Base-by-base conservation (phyloP, 192 early-diverging fungal species). In the Gryganskiella cystojenkinii region DNA sequence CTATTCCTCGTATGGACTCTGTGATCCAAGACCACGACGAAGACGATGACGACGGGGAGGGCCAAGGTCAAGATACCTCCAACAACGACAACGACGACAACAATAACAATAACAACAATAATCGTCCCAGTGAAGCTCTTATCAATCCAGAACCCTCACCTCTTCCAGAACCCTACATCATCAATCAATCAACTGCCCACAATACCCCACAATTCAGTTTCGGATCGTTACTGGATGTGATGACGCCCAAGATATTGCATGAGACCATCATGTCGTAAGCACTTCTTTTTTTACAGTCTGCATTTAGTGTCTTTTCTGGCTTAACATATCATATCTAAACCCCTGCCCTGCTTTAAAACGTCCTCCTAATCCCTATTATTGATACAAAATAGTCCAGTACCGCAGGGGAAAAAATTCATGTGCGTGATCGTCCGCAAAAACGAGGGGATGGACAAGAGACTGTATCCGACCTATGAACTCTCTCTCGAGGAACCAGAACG, bases 381-480 rank as follows among this genome's bases (percentile, higher is more conserved):
- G n/a, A n/a, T n/a, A n/a, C n/a, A n/a, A 24, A 40, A 25, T 70
- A 94, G 92, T 42, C 93, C 93, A 6, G 86, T 91, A 45, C 86
- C 89, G 37, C 82, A 87, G 57, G 87, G 89, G 45, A 81, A 83
- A 61, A 86, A 89, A 28, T 82, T 94, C 66, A 85, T 83, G 49
- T 94, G 93, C 78, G 64, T 84, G 30, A 93, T 94, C 56, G 65
- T 81, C 2, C 85, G 93, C 17, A 82, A 74, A 54, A 85, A 84
- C 60, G 89, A 87, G 40, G 83, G 88, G 3, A 65, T 89, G 27
- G 89, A 89, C 51, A 90, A 87, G 64, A 69, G 74, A 1, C 56
- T 92, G 30, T 88, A 89, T 54, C 93, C 93, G 13, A 81, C 79
- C 30, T 93, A 94, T 61, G 85, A 93, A 31, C 63, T 95, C 11